These are phyloP conservation scores for Backusella australiensis DNA, from an alignment of 192 early-diverging fungal species.

Conservation along the genomic window DNA sequence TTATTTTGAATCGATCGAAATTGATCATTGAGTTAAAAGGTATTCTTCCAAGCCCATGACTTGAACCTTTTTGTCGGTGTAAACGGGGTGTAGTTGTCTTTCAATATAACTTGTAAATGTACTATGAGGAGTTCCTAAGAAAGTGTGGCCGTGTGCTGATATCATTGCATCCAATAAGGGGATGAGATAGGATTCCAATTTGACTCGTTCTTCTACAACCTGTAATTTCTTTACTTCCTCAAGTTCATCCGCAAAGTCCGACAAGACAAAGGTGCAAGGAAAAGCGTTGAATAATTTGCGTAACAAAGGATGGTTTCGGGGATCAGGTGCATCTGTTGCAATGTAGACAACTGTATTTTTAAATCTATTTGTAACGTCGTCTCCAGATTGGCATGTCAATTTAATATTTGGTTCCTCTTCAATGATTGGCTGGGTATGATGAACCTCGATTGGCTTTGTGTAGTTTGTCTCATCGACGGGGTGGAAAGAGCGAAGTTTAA, in stretches of 20 bases:
- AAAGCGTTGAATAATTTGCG: conserved; percentile 45
- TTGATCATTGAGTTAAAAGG: neutral
- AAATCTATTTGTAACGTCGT: conserved; percentile 10
- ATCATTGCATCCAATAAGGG: conserved; percentile 57
- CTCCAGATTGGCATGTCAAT: conserved; percentile 1
- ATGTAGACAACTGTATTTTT: conserved; percentile 47
- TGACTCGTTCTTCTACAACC: conserved; percentile 42
- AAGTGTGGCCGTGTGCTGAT: conserved; percentile 47
- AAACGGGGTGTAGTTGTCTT: conserved; percentile 37
- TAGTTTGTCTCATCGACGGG: conserved; percentile 2
- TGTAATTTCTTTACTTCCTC: conserved; percentile 28
- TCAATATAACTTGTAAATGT: conserved; percentile 46
- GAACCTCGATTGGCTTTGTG: conserved; percentile 18
- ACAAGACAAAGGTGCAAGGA: conserved; percentile 47
- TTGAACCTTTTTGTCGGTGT: conserved; percentile 14
- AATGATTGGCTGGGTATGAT: conserved; percentile 18
- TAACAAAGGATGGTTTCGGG: conserved; percentile 45
- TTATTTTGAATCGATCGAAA: conserved; percentile 4
- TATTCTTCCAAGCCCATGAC: conserved; percentile 14
- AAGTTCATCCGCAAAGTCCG: conserved; percentile 45
- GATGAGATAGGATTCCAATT: conserved; percentile 44
- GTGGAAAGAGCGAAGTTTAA: conserved; percentile 23
- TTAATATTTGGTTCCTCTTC: neutral
- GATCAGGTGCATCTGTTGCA: conserved; percentile 49
- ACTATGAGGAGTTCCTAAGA: conserved; percentile 49